Conservation (phyloP, 2,329 filamentous ascomycete genomes). For the Pseudocercospora vitis region DNA sequence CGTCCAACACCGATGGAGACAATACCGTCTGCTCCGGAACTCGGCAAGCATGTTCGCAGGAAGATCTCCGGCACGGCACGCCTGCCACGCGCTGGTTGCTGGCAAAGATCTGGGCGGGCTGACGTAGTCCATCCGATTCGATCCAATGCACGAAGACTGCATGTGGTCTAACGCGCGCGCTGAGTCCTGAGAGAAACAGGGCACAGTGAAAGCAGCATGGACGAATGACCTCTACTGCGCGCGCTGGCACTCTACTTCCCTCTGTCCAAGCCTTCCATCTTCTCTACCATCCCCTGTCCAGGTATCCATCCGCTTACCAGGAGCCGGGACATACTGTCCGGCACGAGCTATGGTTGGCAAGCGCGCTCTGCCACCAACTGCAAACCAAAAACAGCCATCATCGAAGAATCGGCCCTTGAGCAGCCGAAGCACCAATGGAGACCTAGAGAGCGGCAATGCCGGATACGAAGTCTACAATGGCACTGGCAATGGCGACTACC, state of each 20-base stretch:
- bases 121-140: constrained; percentile 1
- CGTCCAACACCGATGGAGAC: too few species aligned
- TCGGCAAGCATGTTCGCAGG: background rate
- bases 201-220: background rate
- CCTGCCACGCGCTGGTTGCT: background rate
- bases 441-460: constrained; percentile 22
- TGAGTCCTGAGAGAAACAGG: background rate
- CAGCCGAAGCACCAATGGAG: constrained; percentile 15
- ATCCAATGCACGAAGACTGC: constrained; percentile 5
- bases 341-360: constrained; percentile 34
- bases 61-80: background rate
- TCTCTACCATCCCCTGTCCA: background rate
- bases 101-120: background rate
- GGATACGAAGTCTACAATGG: constrained; percentile 15
- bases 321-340: background rate
- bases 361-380: constrained; percentile 22
- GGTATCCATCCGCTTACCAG: background rate
- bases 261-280: background rate
- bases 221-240: background rate
- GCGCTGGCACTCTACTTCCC: background rate
- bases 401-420: constrained; percentile 14
- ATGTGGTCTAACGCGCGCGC: background rate
- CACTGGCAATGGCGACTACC: constrained; percentile 18
- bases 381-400: constrained; percentile 6
- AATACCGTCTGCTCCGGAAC: background rate